Evolutionary conservation across 306 rosid species (phyloP).

Genomic region (Prunus padus): DNA sequence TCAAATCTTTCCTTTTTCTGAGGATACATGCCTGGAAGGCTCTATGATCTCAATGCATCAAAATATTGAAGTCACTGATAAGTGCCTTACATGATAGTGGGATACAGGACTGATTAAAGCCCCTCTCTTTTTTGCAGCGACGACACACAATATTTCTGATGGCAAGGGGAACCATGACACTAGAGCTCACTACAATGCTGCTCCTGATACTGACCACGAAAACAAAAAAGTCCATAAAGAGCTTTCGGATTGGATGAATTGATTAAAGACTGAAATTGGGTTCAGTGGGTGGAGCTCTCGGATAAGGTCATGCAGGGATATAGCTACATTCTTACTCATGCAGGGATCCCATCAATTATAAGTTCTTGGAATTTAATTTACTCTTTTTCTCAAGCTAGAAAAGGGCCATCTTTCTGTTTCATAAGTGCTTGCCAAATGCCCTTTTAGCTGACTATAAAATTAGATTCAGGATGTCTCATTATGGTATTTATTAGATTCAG

Average conservation of each 20-base stretch:
- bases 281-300: slow-evolving; percentile 66
- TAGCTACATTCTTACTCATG: slow-evolving; percentile 72
- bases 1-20: no score
- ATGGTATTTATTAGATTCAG: no score
- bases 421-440: no score
- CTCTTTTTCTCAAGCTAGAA: neutral
- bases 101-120: slow-evolving; percentile 65
- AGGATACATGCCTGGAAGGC: slow-evolving; percentile 85
- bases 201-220: slow-evolving; percentile 67
- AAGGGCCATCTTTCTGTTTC: neutral
- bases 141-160: slow-evolving; percentile 61
- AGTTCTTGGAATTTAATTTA: neutral
- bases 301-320: slow-evolving; percentile 69
- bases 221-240: slow-evolving; percentile 69
- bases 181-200: slow-evolving; percentile 27
- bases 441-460: no score
- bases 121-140: slow-evolving; percentile 67
- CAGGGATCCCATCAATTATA: slow-evolving; percentile 64
- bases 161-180: slow-evolving; percentile 71
- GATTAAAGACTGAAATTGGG: slow-evolving; percentile 58
- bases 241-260: slow-evolving; percentile 73
- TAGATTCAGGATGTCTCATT: no score
- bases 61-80: slow-evolving; percentile 58
- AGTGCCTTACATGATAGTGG: slow-evolving; percentile 38
- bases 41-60: slow-evolving; percentile 68